Evolutionary conservation across 2,329 filamentous ascomycete species (phyloP).

Genomic region (Colletotrichum magnum): DNA sequence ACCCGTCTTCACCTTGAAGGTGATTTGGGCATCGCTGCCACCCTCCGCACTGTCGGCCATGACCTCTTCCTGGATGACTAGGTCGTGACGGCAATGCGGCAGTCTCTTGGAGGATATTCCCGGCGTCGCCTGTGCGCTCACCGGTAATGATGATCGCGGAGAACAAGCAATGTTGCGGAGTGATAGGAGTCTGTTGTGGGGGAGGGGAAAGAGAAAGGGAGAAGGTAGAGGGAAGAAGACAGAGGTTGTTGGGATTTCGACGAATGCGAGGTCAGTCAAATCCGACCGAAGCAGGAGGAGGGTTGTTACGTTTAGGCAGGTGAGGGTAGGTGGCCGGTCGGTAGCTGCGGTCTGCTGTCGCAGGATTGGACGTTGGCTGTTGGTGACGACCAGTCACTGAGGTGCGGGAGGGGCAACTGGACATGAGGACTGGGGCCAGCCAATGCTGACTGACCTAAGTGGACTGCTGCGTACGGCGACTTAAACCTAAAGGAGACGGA

Average conservation of each 20-base stretch:
- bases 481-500: background rate
- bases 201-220: background rate
- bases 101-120: constrained; percentile 1
- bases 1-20: constrained; percentile 99
- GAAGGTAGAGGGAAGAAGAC: background rate
- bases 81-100: constrained; percentile 2
- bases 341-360: constrained; percentile 32
- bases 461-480: background rate
- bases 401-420: constrained; percentile 27
- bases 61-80: constrained; percentile 37
- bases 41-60: constrained; percentile 78
- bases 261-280: constrained; percentile 13
- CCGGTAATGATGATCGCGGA: background rate
- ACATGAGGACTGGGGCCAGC: background rate
- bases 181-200: background rate
- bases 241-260: constrained; percentile 28
- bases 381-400: constrained; percentile 8
- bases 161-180: background rate
- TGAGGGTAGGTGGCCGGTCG: constrained; percentile 22
- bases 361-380: constrained; percentile 33
- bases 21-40: constrained; percentile 81
- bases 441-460: background rate
- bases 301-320: constrained; percentile 16
- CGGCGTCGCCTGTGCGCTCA: constrained; percentile 19
- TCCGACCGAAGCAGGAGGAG: constrained; percentile 8